These are phyloP conservation scores for Leccinum subgranulosum DNA, from an alignment of 768 basidiomycete genomes.

Conservation along the genomic window DNA sequence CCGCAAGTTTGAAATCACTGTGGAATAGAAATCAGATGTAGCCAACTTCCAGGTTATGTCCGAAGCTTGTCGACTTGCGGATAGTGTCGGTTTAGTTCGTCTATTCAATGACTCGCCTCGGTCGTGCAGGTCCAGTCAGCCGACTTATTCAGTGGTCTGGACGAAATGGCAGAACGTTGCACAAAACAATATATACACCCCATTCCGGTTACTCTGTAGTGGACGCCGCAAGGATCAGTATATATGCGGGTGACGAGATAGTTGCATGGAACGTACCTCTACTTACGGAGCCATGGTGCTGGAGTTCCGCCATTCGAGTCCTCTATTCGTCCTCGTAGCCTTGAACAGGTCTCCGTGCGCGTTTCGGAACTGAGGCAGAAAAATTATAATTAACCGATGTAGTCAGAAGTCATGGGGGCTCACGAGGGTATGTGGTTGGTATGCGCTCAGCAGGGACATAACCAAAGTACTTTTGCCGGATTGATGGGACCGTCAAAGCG, in stretches of 20 bases:
- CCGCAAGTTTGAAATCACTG: too few relatives aligned
- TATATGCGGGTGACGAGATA: not conserved
- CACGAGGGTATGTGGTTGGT: constrained; percentile 79
- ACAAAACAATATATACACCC: constrained; percentile 1
- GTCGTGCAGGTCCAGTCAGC: not conserved
- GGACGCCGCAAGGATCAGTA: not conserved
- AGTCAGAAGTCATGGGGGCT: constrained; percentile 28
- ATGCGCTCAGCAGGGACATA: constrained; percentile 65
- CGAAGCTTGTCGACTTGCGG: not conserved
- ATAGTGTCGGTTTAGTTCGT: not conserved
- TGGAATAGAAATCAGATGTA: not conserved
- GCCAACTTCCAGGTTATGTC: not conserved
- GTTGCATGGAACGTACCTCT: constrained; percentile 2
- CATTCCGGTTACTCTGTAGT: constrained; percentile 4
- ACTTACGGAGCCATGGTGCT: not conserved
- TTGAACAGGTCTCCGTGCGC: constrained; percentile 61
- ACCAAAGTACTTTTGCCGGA: constrained; percentile 67
- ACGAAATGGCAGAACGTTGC: not conserved
- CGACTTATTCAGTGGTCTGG: not conserved
- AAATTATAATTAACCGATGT: too few relatives aligned
- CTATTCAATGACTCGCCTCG: not conserved
- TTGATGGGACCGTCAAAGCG: constrained; percentile 72
- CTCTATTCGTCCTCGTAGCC: constrained; percentile 70
- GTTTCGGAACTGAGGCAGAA: constrained; percentile 56
- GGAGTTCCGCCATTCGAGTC: not conserved